Conservation (phyloP, 257 asterid species). For the Capsicum rhomboideum region DNA sequence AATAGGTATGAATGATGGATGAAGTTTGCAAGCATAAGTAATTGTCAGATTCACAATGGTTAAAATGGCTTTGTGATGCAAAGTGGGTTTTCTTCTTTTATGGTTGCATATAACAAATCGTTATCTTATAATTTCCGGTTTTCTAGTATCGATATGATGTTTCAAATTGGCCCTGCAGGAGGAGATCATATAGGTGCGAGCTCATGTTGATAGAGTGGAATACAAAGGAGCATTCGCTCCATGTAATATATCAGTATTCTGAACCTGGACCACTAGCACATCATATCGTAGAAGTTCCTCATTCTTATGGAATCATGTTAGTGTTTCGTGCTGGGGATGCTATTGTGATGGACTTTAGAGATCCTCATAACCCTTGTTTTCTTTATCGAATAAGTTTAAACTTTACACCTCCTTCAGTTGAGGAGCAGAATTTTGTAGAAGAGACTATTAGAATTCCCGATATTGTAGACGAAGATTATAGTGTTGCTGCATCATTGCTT, state of each 20-base stretch:
- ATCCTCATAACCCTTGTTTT: slow-evolving; percentile 50
- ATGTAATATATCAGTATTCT: slow-evolving; percentile 59
- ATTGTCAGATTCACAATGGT: slow-evolving; percentile 1
- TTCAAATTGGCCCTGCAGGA: slow-evolving; percentile 34
- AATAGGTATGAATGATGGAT: slow-evolving; percentile 51
- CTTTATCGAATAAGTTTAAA: slow-evolving; percentile 60
- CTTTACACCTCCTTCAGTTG: slow-evolving; percentile 42
- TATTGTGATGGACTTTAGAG: slow-evolving; percentile 80
- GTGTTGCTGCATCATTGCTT: slow-evolving; percentile 92
- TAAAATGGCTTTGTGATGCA: slow-evolving; percentile 1
- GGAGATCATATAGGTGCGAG: slow-evolving; percentile 73
- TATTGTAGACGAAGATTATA: slow-evolving; percentile 81
- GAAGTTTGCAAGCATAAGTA: slow-evolving; percentile 5
- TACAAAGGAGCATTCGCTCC: slow-evolving; percentile 42
- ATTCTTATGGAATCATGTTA: slow-evolving; percentile 66
- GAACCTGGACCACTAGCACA: slow-evolving; percentile 87
- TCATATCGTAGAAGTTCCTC: slow-evolving; percentile 88
- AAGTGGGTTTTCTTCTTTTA: slow-evolving; percentile 5
- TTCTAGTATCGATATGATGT: neutral
- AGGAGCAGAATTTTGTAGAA: slow-evolving; percentile 47
- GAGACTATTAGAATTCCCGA: slow-evolving; percentile 58
- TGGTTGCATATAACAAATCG: slow-evolving; percentile 7
- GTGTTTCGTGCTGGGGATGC: slow-evolving; percentile 92
- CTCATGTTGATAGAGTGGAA: slow-evolving; percentile 81
- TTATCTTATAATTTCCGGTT: neutral